phyloP scores from a whole-genome alignment of 345 rosid species.

The Hevea brasiliensis region DNA sequence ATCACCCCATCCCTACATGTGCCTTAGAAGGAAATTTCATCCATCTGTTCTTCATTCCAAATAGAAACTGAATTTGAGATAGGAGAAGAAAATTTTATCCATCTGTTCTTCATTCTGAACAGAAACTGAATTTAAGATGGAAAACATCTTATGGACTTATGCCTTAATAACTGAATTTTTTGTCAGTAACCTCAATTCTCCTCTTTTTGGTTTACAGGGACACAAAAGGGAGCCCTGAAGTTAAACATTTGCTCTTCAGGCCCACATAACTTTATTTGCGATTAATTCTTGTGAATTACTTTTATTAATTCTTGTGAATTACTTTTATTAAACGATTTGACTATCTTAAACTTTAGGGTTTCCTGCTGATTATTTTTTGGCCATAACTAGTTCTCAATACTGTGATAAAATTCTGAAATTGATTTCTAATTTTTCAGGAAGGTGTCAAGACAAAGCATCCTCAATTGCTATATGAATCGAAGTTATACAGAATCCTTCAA shows the following conservation, averaged over 20 bases:
- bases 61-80: background rate
- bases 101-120: too few species aligned
- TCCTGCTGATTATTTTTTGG: background rate
- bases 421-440: slow-evolving; percentile 51
- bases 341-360: background rate
- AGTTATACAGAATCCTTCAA: slow-evolving; percentile 85
- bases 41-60: too few species aligned
- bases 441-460: slow-evolving; percentile 93
- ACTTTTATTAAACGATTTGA: background rate
- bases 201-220: background rate
- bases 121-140: background rate
- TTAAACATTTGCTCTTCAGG: background rate
- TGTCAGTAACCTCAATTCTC: background rate
- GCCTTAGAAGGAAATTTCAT: too few species aligned
- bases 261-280: too few species aligned
- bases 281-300: background rate
- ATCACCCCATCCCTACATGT: background rate
- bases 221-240: background rate
- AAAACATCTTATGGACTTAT: background rate
- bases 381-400: background rate
- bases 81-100: background rate
- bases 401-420: slow-evolving; percentile 4
- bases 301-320: background rate
- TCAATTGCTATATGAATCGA: slow-evolving; percentile 83
- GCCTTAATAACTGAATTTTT: background rate